phyloP scores from a whole-genome alignment of 164 flowering plant genomes.

The Sedum album region DNA sequence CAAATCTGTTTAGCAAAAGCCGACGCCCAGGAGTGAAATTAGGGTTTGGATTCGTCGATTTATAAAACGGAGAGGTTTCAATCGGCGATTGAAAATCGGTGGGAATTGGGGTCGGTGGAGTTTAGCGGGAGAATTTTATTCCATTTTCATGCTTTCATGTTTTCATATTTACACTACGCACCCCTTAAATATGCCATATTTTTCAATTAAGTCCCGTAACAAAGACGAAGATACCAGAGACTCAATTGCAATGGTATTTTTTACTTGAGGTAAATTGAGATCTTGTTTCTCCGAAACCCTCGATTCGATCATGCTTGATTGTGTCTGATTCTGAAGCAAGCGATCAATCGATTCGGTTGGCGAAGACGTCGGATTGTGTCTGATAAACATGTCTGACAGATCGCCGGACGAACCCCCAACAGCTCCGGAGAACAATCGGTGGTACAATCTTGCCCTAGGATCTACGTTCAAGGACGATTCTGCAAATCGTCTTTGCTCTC shows the following conservation, averaged over 20 bases:
- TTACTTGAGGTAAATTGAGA: no score
- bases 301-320: background rate
- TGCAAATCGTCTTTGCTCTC: conserved; percentile 68
- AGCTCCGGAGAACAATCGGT: conserved; percentile 63
- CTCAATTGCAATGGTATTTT: no score
- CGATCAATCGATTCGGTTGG: background rate
- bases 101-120: conserved; percentile 7
- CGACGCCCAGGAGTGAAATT: background rate
- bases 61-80: background rate
- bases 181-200: background rate
- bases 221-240: conserved; percentile 9
- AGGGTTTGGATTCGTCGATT: background rate
- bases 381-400: conserved; percentile 39
- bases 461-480: conserved; percentile 64
- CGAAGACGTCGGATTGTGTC: background rate
- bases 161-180: background rate
- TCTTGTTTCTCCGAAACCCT: no score
- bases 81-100: conserved; percentile 4
- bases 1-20: background rate
- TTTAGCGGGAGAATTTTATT: conserved; percentile 4
- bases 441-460: conserved; percentile 78
- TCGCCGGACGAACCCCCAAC: conserved; percentile 52
- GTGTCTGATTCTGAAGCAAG: background rate
- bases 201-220: background rate
- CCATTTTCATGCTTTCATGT: background rate